Evolutionary conservation across 805 yeast genomes (phyloP).

Genomic region (Ogataea wickerhamii): DNA sequence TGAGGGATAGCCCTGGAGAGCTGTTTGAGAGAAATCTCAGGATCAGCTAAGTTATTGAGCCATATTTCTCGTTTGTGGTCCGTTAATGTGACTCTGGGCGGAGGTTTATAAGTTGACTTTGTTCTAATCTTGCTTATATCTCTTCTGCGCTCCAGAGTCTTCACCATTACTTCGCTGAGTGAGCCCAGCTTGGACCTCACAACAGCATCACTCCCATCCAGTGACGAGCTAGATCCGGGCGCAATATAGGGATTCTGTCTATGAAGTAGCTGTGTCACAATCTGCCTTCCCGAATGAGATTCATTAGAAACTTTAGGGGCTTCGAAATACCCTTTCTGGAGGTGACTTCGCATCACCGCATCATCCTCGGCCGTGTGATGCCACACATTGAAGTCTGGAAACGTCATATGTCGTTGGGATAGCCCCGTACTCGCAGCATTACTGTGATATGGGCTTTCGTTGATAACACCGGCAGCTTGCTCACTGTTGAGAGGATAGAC

Average conservation of each 20-base stretch:
- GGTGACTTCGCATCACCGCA: constrained; percentile 45
- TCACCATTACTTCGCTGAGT: constrained; percentile 47
- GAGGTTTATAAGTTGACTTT: constrained; percentile 65
- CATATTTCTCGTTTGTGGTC: constrained; percentile 83
- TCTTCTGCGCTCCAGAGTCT: constrained; percentile 46
- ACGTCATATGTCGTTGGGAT: constrained; percentile 26
- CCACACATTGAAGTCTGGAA: constrained; percentile 78
- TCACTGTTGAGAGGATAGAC: constrained; percentile 32
- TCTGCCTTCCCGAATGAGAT: constrained; percentile 62
- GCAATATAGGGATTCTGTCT: constrained; percentile 22
- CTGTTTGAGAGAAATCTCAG: constrained; percentile 58
- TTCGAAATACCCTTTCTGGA: constrained; percentile 72
- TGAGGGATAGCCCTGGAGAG: constrained; percentile 84
- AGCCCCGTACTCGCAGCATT: not conserved
- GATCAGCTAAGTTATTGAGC: constrained; percentile 75
- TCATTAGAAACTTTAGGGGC: constrained; percentile 62
- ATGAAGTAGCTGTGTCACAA: constrained; percentile 38
- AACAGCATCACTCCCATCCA: constrained; percentile 10
- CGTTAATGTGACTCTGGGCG: constrained; percentile 86
- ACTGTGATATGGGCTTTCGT: constrained; percentile 1
- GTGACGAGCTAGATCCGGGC: constrained; percentile 14
- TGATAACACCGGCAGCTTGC: constrained; percentile 2
- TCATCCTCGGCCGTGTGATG: constrained; percentile 54
- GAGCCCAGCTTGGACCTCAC: constrained; percentile 31
- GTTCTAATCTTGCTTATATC: constrained; percentile 42